These are phyloP conservation scores for Furcasterigmium furcatum DNA, from an alignment of 2,329 filamentous ascomycete species.

Conservation along the genomic window DNA sequence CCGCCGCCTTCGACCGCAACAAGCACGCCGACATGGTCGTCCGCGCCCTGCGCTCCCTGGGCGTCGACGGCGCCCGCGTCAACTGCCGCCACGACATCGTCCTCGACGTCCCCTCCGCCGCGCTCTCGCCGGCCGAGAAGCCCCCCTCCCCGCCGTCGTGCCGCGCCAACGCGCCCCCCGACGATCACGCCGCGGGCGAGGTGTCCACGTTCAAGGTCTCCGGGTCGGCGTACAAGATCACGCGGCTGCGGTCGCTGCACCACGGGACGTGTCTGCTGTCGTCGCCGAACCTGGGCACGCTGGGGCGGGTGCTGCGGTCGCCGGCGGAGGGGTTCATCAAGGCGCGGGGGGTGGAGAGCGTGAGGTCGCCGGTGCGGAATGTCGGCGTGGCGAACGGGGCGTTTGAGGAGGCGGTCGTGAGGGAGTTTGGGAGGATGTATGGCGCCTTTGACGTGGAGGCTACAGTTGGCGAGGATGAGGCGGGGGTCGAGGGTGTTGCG, in stretches of 20 bases:
- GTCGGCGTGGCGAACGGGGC: constrained; percentile 51
- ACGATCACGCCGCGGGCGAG: not conserved
- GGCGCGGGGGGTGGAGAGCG: constrained; percentile 86
- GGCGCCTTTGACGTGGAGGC: constrained; percentile 30
- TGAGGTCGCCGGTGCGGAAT: constrained; percentile 81
- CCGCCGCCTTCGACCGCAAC: constrained; percentile 73
- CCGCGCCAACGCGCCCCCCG: not conserved
- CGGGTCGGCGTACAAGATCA: constrained; percentile 93
- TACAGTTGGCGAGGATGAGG: constrained; percentile 42
- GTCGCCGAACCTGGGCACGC: constrained; percentile 68
- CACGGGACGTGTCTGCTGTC: constrained; percentile 87
- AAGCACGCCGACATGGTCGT: constrained; percentile 92
- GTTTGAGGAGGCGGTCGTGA: constrained; percentile 55
- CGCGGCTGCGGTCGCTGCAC: constrained; percentile 75
- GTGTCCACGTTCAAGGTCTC: constrained; percentile 70
- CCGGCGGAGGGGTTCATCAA: constrained; percentile 74
- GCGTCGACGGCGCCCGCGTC: constrained; percentile 61
- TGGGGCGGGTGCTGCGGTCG: constrained; percentile 71
- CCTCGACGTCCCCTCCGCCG: constrained; percentile 41
- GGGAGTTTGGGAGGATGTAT: constrained; percentile 69
- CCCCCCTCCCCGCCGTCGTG: constrained; percentile 5
- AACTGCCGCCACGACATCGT: constrained; percentile 95
- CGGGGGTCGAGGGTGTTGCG: constrained; percentile 46
- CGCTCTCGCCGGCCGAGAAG: not conserved
- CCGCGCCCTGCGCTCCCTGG: constrained; percentile 65